A percentile compares a stretch with the other conserved stretches of the same genome.
phyloP scores from a whole-genome alignment of 1,284 basidiomycete genomes.

The Ceratobasidium sp. region DNA sequence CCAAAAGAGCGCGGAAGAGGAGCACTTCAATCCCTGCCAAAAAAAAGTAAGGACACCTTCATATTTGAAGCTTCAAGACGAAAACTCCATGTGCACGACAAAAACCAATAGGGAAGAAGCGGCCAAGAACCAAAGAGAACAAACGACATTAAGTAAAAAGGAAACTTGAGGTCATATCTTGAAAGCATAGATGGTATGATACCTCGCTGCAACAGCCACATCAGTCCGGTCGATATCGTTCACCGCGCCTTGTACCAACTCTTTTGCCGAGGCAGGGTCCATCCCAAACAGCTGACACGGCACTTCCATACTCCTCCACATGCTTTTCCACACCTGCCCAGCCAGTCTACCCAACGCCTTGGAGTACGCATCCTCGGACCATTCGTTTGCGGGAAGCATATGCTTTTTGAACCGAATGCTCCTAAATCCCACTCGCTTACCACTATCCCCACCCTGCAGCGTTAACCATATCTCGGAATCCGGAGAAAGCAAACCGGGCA shows the following conservation, averaged over 20 bases:
- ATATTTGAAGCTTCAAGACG: too few species aligned
- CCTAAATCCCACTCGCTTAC: neutral
- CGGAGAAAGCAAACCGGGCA: neutral
- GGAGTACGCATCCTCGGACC: neutral
- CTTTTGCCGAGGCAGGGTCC: neutral
- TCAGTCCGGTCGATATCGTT: neutral
- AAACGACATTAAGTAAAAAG: too few species aligned
- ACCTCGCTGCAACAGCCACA: neutral
- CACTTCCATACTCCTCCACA: constrained; percentile 20
- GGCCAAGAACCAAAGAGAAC: too few species aligned
- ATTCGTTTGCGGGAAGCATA: neutral
- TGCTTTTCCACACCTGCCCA: neutral
- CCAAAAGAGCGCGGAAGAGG: too few species aligned
- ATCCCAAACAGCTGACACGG: constrained; percentile 13
- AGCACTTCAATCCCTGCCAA: too few species aligned
- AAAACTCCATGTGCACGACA: too few species aligned
- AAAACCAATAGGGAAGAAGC: too few species aligned
- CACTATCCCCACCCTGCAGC: neutral
- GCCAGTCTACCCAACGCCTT: neutral
- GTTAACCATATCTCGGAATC: neutral
- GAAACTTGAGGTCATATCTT: constrained; percentile 12
- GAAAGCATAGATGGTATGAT: constrained; percentile 6
- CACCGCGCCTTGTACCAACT: neutral
- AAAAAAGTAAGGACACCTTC: too few species aligned
- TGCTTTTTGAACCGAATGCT: neutral